Evolutionary conservation across 1,284 basidiomycete genomes (phyloP).

Genomic region (Cryptococcus wingfieldii): DNA sequence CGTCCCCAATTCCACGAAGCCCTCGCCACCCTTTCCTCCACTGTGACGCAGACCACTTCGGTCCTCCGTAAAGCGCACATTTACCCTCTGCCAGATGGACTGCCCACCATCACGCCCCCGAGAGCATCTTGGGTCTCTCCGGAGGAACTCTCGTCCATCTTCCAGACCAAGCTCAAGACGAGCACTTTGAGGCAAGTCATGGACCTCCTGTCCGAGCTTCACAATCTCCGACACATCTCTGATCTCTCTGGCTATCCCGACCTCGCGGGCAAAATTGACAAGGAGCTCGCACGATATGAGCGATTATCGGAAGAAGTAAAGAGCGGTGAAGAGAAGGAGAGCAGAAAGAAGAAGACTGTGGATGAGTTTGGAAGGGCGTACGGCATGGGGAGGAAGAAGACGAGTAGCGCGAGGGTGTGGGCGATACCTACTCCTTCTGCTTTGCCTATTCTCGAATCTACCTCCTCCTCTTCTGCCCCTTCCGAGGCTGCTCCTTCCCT

Average conservation of each 20-base stretch:
- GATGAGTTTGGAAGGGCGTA: slow-evolving; percentile 76
- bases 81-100: slow-evolving; percentile 69
- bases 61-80: slow-evolving; percentile 66
- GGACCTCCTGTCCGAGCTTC: slow-evolving; percentile 65
- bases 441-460: slow-evolving; percentile 8
- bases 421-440: slow-evolving; percentile 67
- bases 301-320: slow-evolving; percentile 30
- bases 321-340: slow-evolving; percentile 43
- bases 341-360: slow-evolving; percentile 56
- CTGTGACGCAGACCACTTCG: slow-evolving; percentile 58
- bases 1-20: slow-evolving; percentile 72
- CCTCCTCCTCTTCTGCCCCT: slow-evolving; percentile 7
- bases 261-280: slow-evolving; percentile 56
- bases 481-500: slow-evolving; percentile 15
- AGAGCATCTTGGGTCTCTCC: slow-evolving; percentile 66
- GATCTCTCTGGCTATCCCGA: slow-evolving; percentile 60
- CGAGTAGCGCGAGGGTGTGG: slow-evolving; percentile 85
- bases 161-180: slow-evolving; percentile 63
- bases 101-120: slow-evolving; percentile 59
- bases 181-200: slow-evolving; percentile 68
- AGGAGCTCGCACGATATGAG: slow-evolving; percentile 63
- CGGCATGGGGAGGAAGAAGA: slow-evolving; percentile 78
- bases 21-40: slow-evolving; percentile 63
- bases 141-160: slow-evolving; percentile 57
- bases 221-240: slow-evolving; percentile 67